Evolutionary conservation across 23 red algal species (phyloP).

Genomic region (Gracilaria gracilis): DNA sequence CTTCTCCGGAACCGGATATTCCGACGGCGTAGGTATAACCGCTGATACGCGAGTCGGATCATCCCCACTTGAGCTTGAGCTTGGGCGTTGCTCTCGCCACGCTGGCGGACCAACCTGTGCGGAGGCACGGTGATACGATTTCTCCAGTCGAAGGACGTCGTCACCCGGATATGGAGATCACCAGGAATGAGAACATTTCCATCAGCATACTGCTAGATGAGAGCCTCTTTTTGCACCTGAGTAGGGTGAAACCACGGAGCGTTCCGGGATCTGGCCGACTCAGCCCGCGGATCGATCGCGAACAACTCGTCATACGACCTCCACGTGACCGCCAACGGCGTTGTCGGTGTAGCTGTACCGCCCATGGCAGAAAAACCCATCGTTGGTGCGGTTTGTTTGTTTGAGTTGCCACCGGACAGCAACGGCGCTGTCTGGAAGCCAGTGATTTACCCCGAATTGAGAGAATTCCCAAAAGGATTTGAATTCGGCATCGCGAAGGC

Average conservation of each 20-base stretch:
- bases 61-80: background rate
- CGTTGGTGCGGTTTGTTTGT: too few relatives aligned
- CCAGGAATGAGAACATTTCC: background rate
- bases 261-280: background rate
- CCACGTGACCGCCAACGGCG: background rate
- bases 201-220: background rate
- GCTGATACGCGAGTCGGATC: background rate
- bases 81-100: background rate
- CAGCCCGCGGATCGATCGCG: background rate
- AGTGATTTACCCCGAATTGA: too few relatives aligned
- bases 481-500: too few relatives aligned
- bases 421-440: too few relatives aligned
- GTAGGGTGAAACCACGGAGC: slow-evolving; percentile 14
- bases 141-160: background rate
- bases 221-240: background rate
- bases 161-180: background rate
- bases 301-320: background rate
- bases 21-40: background rate
- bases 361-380: too few relatives aligned
- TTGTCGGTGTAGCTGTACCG: background rate
- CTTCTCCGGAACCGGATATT: background rate
- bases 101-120: background rate
- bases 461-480: too few relatives aligned
- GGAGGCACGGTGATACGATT: background rate
- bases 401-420: too few relatives aligned